Evolutionary conservation across 2,329 filamentous ascomycete genomes (phyloP), one percentile per base, ranked within the genome.

Genomic region (Fusarium algeriense): DNA sequence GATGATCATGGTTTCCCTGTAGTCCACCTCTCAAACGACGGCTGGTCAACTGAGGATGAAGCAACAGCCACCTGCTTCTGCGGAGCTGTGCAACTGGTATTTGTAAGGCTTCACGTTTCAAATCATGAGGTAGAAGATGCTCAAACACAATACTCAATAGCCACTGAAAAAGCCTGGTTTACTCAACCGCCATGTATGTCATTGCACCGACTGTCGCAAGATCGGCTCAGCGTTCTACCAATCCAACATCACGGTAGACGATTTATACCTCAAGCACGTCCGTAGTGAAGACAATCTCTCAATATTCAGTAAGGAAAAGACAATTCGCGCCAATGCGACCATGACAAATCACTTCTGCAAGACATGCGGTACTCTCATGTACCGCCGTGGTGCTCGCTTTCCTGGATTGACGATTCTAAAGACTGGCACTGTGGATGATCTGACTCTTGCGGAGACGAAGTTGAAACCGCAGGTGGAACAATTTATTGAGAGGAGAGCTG

Each of bases 261-360:
- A 48, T 20, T 26, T 20, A 28, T 56, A 48, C 45, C 53, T 56
- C 40, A 56, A 56, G 19, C 30, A 56, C 9, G 12, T 46, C 40
- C 53, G 53, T 11, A 40, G 53, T 9, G 40, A 56, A 30, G 20
- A 56, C 20, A 48, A 48, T 17, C 41, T 56, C 3, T 32, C 41
- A 15, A 48, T 28, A 6, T 56, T 56, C 23, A 56, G 53, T n/a
- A 40, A 56, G 19, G 30, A 34, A 13, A 56, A 56, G 40, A 56
- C 53, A 12, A 56, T 56, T 13, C 53, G 53, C 7, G 53, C 53
- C 41, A 35, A 56, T 19, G 53, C 41, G 19, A 56, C 30, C 40
- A 92, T 91, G 89, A 86, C 85, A 11, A 91, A 91, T 73, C 81
- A 84, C 74, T 92, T 91, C 78, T 92, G 90, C 70, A 79, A 75